Base-by-base conservation (phyloP, 2,329 filamentous ascomycete species). In the Reticulascus tulasneorum region DNA sequence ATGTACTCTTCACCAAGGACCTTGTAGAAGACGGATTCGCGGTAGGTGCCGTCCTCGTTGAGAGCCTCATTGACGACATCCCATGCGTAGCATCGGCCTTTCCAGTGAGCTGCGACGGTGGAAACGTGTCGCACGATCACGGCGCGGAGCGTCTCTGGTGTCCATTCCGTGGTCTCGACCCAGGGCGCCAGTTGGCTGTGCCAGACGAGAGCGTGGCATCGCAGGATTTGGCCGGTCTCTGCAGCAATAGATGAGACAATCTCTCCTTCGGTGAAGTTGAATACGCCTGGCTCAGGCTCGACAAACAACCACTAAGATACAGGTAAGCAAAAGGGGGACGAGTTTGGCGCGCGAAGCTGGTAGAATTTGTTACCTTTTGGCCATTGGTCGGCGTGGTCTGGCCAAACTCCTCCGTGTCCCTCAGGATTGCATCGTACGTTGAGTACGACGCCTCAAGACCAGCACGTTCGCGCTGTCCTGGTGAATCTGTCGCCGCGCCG, bases 11-110 rank as follows among this genome's bases (percentile, higher is more conserved):
- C 67, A 16, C 77, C 76, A 13, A 82, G 67, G 21, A 67, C 67
- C 20, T 66, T 54, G 54, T 71, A 69, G 58, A 78, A 83, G 42
- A 79, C 66, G 37, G 58, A 65, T 38, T 63, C 49, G 37, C 76
- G 64, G 57, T 64, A 75, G 7, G 63, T 67, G 11, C 75, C 76
- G 46, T 74, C 69, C 15, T 82, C 78, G 38, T 72, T 67, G 25
- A 79, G 64, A 5, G 70, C 73, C 61, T 84, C 79, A 53, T 84
- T 84, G 17, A 82, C 69, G 0, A 84, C 79, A 37, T 84, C 79
- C 78, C 78, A 84, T 20, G 71, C 67, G 52, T 76, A 75, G 56
- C 78, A 80, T 47, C 74, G 64, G 37, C 75, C 72, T 54, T 71
- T 71, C 62, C 73, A 82, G 56, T 81, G 69, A 11, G 59, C 63